Evolutionary conservation across 371 early-diverging fungal genomes (phyloP).

Genomic region (Mortierella sp.): DNA sequence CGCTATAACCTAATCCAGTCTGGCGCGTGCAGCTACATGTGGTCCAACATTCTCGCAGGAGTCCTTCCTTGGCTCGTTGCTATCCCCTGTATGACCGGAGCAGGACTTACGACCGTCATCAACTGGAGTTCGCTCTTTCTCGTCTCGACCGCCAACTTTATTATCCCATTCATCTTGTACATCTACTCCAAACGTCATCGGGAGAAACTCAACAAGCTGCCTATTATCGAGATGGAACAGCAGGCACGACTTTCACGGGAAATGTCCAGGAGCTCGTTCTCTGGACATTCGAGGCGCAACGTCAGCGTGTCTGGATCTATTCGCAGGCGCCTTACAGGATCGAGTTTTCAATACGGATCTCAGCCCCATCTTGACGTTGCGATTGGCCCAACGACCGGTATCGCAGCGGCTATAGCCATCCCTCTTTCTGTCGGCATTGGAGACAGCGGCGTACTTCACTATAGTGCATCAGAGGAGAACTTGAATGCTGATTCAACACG

Average conservation of each 20-base stretch:
- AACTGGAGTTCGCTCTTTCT: constrained; percentile 70
- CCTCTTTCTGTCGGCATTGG: constrained; percentile 42
- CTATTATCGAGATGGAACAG: constrained; percentile 48
- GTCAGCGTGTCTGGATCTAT: constrained; percentile 37
- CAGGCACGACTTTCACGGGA: constrained; percentile 42
- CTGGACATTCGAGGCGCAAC: constrained; percentile 30
- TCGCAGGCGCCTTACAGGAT: constrained; percentile 30
- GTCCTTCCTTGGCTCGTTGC: constrained; percentile 75
- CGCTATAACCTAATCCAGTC: constrained; percentile 78
- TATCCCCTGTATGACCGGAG: constrained; percentile 66
- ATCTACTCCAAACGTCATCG: constrained; percentile 68
- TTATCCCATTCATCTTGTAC: constrained; percentile 82
- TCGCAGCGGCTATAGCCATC: constrained; percentile 21
- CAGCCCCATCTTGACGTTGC: constrained; percentile 27
- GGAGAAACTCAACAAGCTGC: constrained; percentile 45
- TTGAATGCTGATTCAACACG: constrained; percentile 4
- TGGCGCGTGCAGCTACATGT: constrained; percentile 64
- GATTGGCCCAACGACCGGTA: constrained; percentile 19
- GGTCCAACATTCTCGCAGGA: constrained; percentile 66
- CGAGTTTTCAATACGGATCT: constrained; percentile 18
- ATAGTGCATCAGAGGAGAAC: constrained; percentile 24
- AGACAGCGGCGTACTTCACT: constrained; percentile 8
- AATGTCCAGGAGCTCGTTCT: constrained; percentile 35
- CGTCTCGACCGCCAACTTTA: constrained; percentile 80
- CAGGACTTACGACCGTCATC: constrained; percentile 59